Conservation (phyloP, 805 yeast genomes). For the Candida ovalis region DNA sequence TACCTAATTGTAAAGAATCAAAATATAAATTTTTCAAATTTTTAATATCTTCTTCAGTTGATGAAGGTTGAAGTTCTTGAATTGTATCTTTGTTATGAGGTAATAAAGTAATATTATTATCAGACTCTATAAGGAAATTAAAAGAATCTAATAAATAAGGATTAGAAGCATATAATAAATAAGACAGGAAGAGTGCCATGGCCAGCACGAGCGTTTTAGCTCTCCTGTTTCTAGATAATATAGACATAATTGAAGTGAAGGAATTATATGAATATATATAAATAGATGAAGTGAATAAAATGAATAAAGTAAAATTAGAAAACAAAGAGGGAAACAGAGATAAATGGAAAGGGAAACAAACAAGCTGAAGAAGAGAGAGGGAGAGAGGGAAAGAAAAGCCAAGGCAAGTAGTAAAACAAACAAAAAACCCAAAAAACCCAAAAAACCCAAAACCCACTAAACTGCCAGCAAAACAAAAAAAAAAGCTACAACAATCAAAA, state of each 20-base stretch:
- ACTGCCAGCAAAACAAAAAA: too few relatives aligned
- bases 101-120: not conserved
- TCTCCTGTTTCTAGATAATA: slow-evolving; percentile 18
- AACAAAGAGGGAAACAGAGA: not conserved
- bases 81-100: not conserved
- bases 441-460: too few relatives aligned
- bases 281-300: not conserved
- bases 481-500: too few relatives aligned
- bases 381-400: too few relatives aligned
- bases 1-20: slow-evolving; percentile 16
- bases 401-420: too few relatives aligned
- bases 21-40: slow-evolving; percentile 24
- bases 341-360: too few relatives aligned
- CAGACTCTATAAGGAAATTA: too few relatives aligned
- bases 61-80: not conserved
- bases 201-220: slow-evolving; percentile 9
- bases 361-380: too few relatives aligned
- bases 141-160: too few relatives aligned
- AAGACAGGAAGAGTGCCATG: too few relatives aligned
- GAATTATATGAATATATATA: not conserved
- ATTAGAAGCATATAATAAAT: too few relatives aligned
- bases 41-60: slow-evolving; percentile 17
- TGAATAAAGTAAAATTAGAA: not conserved
- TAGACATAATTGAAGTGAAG: not conserved
- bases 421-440: too few relatives aligned